Conservation (phyloP, 2,329 filamentous ascomycete genomes). For the Ophiostoma australiae region DNA sequence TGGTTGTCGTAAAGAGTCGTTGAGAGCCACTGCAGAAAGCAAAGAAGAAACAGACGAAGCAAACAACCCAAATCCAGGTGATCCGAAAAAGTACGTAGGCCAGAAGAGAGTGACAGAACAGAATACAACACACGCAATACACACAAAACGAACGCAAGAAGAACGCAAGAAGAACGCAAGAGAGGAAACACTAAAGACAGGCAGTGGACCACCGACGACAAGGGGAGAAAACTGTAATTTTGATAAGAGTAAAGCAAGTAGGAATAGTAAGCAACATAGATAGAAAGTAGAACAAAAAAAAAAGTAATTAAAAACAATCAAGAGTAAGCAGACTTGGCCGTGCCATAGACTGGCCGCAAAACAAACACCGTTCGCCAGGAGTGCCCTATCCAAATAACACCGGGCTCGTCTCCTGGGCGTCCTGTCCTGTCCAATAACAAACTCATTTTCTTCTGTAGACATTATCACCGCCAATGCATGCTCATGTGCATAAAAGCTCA, state of each 20-base stretch:
- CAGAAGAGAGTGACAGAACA: not conserved
- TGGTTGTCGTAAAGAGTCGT: conserved; percentile 8
- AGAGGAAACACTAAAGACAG: not conserved
- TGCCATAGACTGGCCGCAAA: not conserved
- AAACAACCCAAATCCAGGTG: not conserved
- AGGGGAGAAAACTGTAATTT: not conserved
- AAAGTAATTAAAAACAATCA: not conserved
- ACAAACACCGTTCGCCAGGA: conserved; percentile 13
- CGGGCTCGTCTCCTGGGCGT: not conserved
- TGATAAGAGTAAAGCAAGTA: not conserved
- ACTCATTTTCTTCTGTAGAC: conserved; percentile 1
- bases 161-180: not conserved
- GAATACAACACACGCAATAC: not conserved
- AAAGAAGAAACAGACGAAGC: not conserved
- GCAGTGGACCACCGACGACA: not conserved
- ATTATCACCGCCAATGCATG: not conserved
- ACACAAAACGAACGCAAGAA: not conserved
- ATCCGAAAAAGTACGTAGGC: not conserved
- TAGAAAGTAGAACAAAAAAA: not conserved
- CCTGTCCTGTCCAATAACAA: not conserved
- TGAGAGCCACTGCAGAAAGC: not conserved
- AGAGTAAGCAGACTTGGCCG: not conserved
- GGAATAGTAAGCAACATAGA: not conserved
- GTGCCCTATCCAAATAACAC: not conserved
- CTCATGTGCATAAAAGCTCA: not conserved